phyloP scores from a whole-genome alignment of 345 rosid species.

The Citrus mangshanensis region DNA sequence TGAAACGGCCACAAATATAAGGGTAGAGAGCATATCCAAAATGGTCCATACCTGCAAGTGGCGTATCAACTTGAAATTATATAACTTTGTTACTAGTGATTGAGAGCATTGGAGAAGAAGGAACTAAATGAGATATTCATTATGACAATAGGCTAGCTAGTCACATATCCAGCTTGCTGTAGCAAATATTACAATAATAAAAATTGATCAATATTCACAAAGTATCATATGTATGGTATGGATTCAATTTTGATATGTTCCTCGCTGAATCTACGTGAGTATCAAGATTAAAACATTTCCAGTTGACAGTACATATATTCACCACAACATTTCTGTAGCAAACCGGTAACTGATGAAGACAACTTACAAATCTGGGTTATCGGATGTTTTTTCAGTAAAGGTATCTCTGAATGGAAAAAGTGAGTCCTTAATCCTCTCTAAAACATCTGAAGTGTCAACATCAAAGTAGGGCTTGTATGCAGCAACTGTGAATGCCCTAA shows the following conservation, averaged over 20 bases:
- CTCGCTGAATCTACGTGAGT: neutral
- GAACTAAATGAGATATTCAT: too few relatives aligned
- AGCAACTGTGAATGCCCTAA: conserved; percentile 62
- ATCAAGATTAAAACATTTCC: neutral
- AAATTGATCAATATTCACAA: neutral
- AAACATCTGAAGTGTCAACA: conserved; percentile 86
- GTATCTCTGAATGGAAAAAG: conserved; percentile 92
- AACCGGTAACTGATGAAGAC: conserved; percentile 1
- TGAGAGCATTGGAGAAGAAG: neutral
- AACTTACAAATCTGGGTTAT: conserved; percentile 87
- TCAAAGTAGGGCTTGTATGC: conserved; percentile 94
- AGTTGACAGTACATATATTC: neutral
- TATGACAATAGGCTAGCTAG: neutral
- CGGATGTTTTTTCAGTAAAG: conserved; percentile 79
- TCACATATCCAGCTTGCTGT: neutral
- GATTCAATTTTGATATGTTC: neutral
- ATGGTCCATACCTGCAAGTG: conserved; percentile 97
- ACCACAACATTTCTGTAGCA: neutral
- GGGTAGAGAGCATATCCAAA: conserved; percentile 93
- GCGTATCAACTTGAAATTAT: neutral
- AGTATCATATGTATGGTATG: neutral
- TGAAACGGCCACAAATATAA: conserved; percentile 94
- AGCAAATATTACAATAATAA: neutral
- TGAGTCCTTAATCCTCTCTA: conserved; percentile 87
- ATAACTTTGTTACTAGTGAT: neutral